Evolutionary conservation across 208 protist genomes (phyloP).

Genomic region (Leishmania martiniquensis): DNA sequence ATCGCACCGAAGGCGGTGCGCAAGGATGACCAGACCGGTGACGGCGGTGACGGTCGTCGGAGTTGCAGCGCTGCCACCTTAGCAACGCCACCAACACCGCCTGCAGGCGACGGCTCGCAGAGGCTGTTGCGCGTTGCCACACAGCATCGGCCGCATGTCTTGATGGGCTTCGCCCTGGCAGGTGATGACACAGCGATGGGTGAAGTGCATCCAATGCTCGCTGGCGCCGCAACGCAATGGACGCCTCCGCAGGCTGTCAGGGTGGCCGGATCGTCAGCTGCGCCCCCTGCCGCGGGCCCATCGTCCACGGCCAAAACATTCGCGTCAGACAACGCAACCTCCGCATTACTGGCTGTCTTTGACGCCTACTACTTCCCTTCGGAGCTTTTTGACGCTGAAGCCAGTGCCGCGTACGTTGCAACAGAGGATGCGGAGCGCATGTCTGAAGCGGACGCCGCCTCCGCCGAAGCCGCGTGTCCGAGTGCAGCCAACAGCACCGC

Average conservation of each 20-base stretch:
- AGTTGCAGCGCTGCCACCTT: neutral
- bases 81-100: neutral
- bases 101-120: neutral
- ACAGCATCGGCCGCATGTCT: conserved; percentile 27
- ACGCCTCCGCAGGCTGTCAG: neutral
- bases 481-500: neutral
- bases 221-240: conserved; percentile 18
- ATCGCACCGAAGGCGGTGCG: neutral
- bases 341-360: conserved; percentile 31
- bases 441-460: neutral
- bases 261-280: neutral
- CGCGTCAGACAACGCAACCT: neutral
- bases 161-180: conserved; percentile 16
- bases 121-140: neutral
- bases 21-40: neutral
- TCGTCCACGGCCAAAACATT: neutral
- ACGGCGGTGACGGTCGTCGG: too few relatives aligned
- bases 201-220: neutral
- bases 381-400: conserved; percentile 19
- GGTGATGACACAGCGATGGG: neutral
- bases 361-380: conserved; percentile 33
- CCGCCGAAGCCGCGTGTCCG: neutral
- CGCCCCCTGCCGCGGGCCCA: neutral
- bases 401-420: neutral
- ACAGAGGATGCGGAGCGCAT: neutral